Evolutionary conservation across 2,329 filamentous ascomycete genomes (phyloP).

Genomic region (Stagonosporopsis rhizophila): DNA sequence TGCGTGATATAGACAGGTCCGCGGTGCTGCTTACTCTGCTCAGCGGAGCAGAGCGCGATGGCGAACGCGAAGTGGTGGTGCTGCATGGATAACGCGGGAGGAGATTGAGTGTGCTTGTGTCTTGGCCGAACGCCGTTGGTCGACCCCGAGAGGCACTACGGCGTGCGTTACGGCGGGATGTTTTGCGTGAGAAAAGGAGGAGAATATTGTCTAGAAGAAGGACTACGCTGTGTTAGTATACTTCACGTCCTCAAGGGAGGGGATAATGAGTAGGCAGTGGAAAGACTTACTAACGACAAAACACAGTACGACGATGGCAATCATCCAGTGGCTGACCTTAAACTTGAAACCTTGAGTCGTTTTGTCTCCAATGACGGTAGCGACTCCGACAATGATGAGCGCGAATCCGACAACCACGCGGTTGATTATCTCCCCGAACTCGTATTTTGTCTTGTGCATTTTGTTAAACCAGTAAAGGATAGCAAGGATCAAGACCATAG

Average conservation of each 20-base stretch:
- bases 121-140: conserved; percentile 5
- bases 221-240: conserved; percentile 12
- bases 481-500: conserved; percentile 61
- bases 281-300: conserved; percentile 25
- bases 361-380: conserved; percentile 26
- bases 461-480: conserved; percentile 65
- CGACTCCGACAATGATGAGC: conserved; percentile 29
- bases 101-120: conserved; percentile 10
- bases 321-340: conserved; percentile 29
- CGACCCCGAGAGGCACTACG: conserved; percentile 15
- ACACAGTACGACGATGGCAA: conserved; percentile 30
- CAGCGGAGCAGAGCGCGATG: conserved; percentile 1
- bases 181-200: conserved; percentile 20
- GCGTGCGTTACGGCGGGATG: conserved; percentile 12
- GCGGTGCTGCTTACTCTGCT: conserved; percentile 7
- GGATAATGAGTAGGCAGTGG: background rate
- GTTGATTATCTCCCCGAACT: conserved; percentile 41
- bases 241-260: background rate
- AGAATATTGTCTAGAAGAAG: conserved; percentile 27
- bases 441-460: conserved; percentile 36
- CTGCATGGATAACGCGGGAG: background rate
- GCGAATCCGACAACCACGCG: conserved; percentile 31
- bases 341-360: conserved; percentile 34
- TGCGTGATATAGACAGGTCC: conserved; percentile 1
- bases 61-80: conserved; percentile 4